These are phyloP conservation scores for Nidularia pulvinata DNA, from an alignment of 768 basidiomycete genomes.

Conservation along the genomic window DNA sequence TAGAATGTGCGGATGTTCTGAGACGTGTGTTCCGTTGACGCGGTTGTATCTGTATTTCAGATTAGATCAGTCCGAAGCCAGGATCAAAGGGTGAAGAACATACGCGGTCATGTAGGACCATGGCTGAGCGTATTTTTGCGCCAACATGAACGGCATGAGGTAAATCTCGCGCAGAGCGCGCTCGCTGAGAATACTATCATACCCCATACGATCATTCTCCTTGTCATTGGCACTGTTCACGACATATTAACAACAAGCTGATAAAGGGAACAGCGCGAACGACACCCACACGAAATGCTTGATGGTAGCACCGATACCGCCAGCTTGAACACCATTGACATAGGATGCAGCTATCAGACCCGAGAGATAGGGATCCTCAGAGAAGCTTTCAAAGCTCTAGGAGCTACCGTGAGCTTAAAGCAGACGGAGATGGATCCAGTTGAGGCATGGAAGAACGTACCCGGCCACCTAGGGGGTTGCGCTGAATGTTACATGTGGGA, in stretches of 20 bases:
- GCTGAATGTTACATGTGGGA: conserved; percentile 85
- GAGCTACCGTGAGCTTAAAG: background rate
- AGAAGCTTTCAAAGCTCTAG: conserved; percentile 77
- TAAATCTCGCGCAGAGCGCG: conserved; percentile 77
- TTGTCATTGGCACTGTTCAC: conserved; percentile 70
- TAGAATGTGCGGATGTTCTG: conserved; percentile 63
- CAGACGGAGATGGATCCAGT: background rate
- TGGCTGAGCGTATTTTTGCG: conserved; percentile 62
- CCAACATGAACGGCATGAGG: conserved; percentile 75
- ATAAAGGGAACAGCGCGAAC: background rate
- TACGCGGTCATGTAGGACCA: conserved; percentile 76
- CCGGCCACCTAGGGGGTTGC: conserved; percentile 75
- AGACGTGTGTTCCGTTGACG: conserved; percentile 73
- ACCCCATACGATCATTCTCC: conserved; percentile 73
- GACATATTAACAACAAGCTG: background rate
- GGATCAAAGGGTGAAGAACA: conserved; percentile 15
- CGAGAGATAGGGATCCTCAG: conserved; percentile 76
- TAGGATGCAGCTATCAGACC: conserved; percentile 73
- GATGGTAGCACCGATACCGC: conserved; percentile 76
- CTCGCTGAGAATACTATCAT: conserved; percentile 63
- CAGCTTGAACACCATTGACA: conserved; percentile 73
- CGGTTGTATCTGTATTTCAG: conserved; percentile 57
- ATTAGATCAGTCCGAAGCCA: background rate
- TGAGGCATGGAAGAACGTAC: conserved; percentile 27
- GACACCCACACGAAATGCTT: conserved; percentile 76